phyloP scores from a whole-genome alignment of 1,139 yeast genomes.

The Hyphopichia burtonii region DNA sequence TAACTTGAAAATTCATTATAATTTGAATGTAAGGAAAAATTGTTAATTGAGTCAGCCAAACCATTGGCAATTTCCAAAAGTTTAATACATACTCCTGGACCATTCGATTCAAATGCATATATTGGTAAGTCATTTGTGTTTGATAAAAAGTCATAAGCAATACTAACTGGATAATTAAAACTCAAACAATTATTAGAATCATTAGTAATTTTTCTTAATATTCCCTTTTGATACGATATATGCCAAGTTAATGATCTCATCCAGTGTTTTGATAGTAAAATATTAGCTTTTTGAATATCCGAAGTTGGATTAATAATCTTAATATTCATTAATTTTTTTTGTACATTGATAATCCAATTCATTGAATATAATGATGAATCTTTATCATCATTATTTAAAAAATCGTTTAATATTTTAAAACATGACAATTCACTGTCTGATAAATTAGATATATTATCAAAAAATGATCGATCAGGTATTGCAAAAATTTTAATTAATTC shows the following conservation, averaged over 20 bases:
- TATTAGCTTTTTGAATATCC: conserved; percentile 35
- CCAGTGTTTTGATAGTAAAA: conserved; percentile 24
- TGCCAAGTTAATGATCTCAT: conserved; percentile 22
- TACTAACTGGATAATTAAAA: conserved; percentile 11
- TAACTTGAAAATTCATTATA: conserved; percentile 5
- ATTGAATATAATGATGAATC: background rate
- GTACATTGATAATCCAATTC: conserved; percentile 3
- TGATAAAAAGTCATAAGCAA: conserved; percentile 13
- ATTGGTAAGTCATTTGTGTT: conserved; percentile 12
- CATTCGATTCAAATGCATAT: conserved; percentile 16
- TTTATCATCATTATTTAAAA: background rate
- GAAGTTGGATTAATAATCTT: background rate
- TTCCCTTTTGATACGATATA: conserved; percentile 16
- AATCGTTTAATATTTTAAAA: background rate
- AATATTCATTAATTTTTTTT: background rate
- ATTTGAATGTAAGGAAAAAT: conserved; percentile 7
- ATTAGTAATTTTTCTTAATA: conserved; percentile 10
- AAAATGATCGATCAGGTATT: conserved; percentile 20
- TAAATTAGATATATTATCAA: conserved; percentile 8
- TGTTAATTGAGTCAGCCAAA: conserved; percentile 4
- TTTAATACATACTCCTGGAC: conserved; percentile 11
- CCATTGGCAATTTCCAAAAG: conserved; percentile 10
- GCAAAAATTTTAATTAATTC: conserved; percentile 31
- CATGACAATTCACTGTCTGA: background rate
- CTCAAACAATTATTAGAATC: conserved; percentile 7